Evolutionary conservation across 108 stramenopile species (phyloP).

Genomic region (Cyclotella baltica): DNA sequence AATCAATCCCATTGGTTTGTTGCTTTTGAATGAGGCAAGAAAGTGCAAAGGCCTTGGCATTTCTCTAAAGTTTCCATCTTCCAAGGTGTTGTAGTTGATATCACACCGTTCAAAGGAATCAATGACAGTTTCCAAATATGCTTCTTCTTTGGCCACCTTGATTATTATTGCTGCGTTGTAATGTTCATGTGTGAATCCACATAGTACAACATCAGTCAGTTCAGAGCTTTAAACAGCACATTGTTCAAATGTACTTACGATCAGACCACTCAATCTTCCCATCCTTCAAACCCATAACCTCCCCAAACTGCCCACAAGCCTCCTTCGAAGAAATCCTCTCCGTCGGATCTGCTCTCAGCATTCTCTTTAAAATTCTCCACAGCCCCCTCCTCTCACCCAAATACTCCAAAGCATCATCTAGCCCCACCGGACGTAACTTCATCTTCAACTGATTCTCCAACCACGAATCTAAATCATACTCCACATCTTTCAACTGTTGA

Average conservation of each 20-base stretch:
- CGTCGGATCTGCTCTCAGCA: conserved; percentile 64
- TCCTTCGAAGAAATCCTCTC: conserved; percentile 56
- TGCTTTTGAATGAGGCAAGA: conserved; percentile 78
- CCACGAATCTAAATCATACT: conserved; percentile 81
- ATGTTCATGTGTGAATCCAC: background rate
- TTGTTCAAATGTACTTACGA: background rate
- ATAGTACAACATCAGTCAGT: too few species aligned
- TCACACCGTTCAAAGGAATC: conserved; percentile 64
- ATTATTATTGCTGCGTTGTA: conserved; percentile 10
- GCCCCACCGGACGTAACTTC: conserved; percentile 58
- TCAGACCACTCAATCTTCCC: conserved; percentile 36
- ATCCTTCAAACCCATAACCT: conserved; percentile 38
- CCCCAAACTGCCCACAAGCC: conserved; percentile 52
- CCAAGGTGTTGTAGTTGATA: conserved; percentile 18
- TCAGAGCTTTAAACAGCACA: too few species aligned
- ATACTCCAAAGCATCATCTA: conserved; percentile 74
- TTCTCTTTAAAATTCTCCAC: conserved; percentile 66
- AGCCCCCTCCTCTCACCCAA: conserved; percentile 70
- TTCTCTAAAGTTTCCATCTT: conserved; percentile 21
- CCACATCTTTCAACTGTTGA: conserved; percentile 2
- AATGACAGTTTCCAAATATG: conserved; percentile 68
- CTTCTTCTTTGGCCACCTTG: conserved; percentile 41
- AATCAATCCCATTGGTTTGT: conserved; percentile 63
- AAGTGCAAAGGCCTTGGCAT: conserved; percentile 80
- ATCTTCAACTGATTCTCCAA: conserved; percentile 49